A percentile compares a stretch with the other conserved stretches of the same genome.
These are phyloP conservation scores for Capsella rubella DNA, from an alignment of 441 rosid species.

Conservation along the genomic window DNA sequence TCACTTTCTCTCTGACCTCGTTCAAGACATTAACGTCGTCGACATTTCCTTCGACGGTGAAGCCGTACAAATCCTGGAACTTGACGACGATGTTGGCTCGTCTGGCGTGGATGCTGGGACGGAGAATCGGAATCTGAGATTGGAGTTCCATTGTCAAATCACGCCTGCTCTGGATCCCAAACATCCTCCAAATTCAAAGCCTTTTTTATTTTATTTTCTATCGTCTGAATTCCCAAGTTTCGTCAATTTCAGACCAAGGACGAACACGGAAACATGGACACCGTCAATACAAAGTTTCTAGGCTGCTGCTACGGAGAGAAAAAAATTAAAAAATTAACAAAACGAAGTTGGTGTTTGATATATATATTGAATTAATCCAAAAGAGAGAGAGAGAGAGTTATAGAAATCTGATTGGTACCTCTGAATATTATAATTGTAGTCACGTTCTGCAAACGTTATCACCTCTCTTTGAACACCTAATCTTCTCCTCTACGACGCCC, in stretches of 20 bases:
- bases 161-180: slow-evolving; percentile 64
- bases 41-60: slow-evolving; percentile 96
- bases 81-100: slow-evolving; percentile 88
- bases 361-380: slow-evolving; percentile 4
- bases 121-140: slow-evolving; percentile 75
- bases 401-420: slow-evolving; percentile 26
- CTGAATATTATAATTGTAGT: slow-evolving; percentile 32
- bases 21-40: slow-evolving; percentile 94
- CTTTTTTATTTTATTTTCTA: background rate
- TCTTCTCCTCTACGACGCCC: slow-evolving; percentile 35
- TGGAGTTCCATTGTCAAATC: slow-evolving; percentile 73
- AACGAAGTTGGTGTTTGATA: slow-evolving; percentile 3
- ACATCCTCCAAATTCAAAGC: slow-evolving; percentile 49
- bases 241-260: slow-evolving; percentile 51
- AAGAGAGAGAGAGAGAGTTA: background rate
- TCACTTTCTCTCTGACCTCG: slow-evolving; percentile 96
- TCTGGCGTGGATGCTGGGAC: slow-evolving; percentile 94
- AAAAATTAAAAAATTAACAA: background rate
- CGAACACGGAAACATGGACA: slow-evolving; percentile 53
- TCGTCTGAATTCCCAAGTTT: background rate
- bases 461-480: slow-evolving; percentile 25
- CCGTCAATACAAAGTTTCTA: slow-evolving; percentile 40
- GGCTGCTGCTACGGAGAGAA: background rate
- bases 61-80: slow-evolving; percentile 93
- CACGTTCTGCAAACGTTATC: slow-evolving; percentile 45